Evolutionary conservation across 768 basidiomycete species (phyloP).

Genomic region (Tubosaeta sp.): DNA sequence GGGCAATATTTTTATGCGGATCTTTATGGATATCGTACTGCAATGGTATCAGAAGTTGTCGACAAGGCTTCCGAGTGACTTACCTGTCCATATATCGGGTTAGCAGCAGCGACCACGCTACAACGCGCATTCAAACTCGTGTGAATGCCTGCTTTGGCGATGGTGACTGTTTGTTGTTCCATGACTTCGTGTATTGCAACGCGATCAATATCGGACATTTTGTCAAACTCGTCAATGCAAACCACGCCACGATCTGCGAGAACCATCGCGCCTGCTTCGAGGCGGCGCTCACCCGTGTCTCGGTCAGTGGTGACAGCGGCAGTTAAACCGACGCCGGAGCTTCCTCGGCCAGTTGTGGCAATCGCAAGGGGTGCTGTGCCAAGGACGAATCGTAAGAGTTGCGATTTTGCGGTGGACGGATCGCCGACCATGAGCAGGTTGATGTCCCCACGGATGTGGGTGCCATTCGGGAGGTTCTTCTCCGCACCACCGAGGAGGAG

Average conservation of each 20-base stretch:
- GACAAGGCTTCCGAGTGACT: conserved; percentile 15
- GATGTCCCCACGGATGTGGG: conserved; percentile 98
- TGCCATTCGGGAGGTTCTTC: conserved; percentile 96
- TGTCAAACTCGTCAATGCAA: conserved; percentile 99
- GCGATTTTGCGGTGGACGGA: conserved; percentile 97
- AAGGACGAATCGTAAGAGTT: conserved; percentile 92
- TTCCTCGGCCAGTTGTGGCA: conserved; percentile 95
- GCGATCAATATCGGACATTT: conserved; percentile 98
- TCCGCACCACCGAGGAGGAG: conserved; percentile 94
- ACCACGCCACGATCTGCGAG: conserved; percentile 98
- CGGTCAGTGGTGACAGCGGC: conserved; percentile 98
- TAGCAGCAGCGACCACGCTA: conserved; percentile 96
- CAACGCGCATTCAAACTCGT: conserved; percentile 97
- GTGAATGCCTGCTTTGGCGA: conserved; percentile 98
- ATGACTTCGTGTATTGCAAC: conserved; percentile 99
- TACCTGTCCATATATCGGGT: conserved; percentile 97
- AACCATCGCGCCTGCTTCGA: conserved; percentile 99
- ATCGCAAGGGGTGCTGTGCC: conserved; percentile 96
- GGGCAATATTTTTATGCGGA: conserved; percentile 96
- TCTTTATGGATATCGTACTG: conserved; percentile 99
- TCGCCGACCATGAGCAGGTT: conserved; percentile 99
- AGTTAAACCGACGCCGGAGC: conserved; percentile 98
- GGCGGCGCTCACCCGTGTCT: conserved; percentile 93
- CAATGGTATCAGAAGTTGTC: conserved; percentile 8
- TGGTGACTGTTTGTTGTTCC: conserved; percentile 99